A percentile compares a stretch with the other conserved stretches of the same genome.
Conservation (phyloP, 306 rosid species). For the Hippophae rhamnoides region DNA sequence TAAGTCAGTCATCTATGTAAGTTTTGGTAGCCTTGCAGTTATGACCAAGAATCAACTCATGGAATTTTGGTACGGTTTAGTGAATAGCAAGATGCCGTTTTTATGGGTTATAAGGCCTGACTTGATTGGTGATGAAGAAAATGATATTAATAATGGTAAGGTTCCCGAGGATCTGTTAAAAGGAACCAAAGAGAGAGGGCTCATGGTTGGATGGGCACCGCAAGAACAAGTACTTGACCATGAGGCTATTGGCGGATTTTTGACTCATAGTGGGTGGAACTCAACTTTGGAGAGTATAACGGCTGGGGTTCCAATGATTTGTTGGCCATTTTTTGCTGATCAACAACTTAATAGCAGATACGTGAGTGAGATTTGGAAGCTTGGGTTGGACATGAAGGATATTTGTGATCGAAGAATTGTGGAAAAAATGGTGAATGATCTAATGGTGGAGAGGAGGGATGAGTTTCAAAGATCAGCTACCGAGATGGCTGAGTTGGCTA, state of each 20-base stretch:
- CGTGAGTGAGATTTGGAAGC: slow-evolving; percentile 1
- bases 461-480: slow-evolving; percentile 2
- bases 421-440: slow-evolving; percentile 17
- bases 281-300: not conserved
- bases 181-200: slow-evolving; percentile 29
- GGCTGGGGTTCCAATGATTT: slow-evolving; percentile 1
- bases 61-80: slow-evolving; percentile 58
- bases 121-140: not conserved
- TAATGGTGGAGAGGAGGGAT: slow-evolving; percentile 8
- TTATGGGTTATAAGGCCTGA: slow-evolving; percentile 43
- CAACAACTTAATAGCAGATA: slow-evolving; percentile 1
- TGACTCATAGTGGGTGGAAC: not conserved
- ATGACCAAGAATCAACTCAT: slow-evolving; percentile 3
- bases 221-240: slow-evolving; percentile 46
- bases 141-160: not conserved
- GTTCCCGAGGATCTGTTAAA: slow-evolving; percentile 21
- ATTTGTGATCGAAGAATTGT: not conserved
- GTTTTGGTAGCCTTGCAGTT: slow-evolving; percentile 35
- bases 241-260: slow-evolving; percentile 29
- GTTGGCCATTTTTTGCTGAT: not conserved
- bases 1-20: slow-evolving; percentile 39
- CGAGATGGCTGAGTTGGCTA: slow-evolving; percentile 7
- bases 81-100: slow-evolving; percentile 33
- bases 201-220: slow-evolving; percentile 42
- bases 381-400: slow-evolving; percentile 24